A percentile compares a stretch with the other conserved stretches of the same genome.
These are phyloP conservation scores for Aphanomyces euteiches DNA, from an alignment of 352 stramenopile genomes.

Conservation along the genomic window DNA sequence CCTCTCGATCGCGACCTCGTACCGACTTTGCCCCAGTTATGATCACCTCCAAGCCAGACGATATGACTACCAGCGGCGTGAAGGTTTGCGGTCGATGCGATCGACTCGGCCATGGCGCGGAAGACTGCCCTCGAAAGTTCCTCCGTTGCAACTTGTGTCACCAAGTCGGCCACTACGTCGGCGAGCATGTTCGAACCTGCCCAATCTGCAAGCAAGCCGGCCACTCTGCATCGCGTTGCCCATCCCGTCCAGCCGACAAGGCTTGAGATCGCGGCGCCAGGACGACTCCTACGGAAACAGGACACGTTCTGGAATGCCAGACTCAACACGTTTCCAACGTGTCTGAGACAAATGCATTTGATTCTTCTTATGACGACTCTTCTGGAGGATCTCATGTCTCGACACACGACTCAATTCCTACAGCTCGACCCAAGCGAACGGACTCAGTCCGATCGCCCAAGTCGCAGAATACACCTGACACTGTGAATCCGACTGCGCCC, in stretches of 20 bases:
- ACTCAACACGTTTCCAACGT: no score
- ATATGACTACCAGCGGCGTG: background rate
- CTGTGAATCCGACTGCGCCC: no score
- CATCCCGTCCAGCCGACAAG: background rate
- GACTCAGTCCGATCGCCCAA: no score
- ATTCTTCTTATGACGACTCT: no score
- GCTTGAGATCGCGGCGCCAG: background rate
- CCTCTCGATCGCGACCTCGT: no score
- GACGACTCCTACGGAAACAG: no score
- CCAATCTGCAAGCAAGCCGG: background rate
- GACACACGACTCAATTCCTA: no score
- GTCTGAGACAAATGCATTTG: no score
- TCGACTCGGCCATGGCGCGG: background rate
- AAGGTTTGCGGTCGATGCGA: background rate
- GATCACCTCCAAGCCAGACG: background rate
- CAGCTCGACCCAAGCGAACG: no score
- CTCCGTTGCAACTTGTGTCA: background rate
- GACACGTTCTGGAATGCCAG: no score
- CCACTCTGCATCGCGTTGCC: background rate
- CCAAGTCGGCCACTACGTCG: background rate
- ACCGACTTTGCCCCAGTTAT: background rate
- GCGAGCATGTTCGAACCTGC: background rate
- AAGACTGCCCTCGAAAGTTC: constrained; percentile 3
- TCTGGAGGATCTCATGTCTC: no score
- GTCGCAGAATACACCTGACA: no score